Base-by-base conservation (phyloP, 2,329 filamentous ascomycete genomes). In the Phialemonium atrogriseum region DNA sequence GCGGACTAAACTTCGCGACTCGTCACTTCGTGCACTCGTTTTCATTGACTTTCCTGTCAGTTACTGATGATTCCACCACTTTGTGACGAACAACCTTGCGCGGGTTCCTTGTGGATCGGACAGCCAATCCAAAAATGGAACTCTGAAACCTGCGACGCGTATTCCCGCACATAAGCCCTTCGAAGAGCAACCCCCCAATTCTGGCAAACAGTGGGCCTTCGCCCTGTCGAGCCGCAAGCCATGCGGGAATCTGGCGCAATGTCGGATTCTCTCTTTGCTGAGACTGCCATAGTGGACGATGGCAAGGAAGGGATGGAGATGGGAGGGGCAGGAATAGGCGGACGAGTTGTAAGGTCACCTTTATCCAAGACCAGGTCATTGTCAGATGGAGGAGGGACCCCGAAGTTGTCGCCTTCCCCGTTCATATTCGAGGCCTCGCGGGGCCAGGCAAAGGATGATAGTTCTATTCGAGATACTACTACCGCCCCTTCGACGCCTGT, bases 401-500 rank as follows among this genome's bases (percentile, higher is more conserved):
- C 69, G 15, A 63, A 68, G 41, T 56, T 77, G 12, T 75, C 71
- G 5, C 67, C 75, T 4, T 76, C 77, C 22, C 72, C 77, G 24
- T 60, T 62, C 41, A 68, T 75, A 30, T 53, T 73, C 33, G 65
- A 70, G 33, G 63, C 70, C n/a, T 54, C 68, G 24, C 62, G 68
- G 11, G 60, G 66, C 28, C 65, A 67, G 13, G 79, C 73, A 36
- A 82, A 82, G 52, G 79, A 84, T 58, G 80, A 85, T 48, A 77
- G 66, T 48, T 64, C 64, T 33, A 60, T 81, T 35, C 55, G 60
- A 25, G 56, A 62, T 43, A 58, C 45, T 48, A 53, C 45, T 44
- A 49, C 39, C 53, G 47, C 41, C 20, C 80, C 81, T n/a, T 70
- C 71, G 28, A 93, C 85, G 7, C 84, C 86, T n/a, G 71, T 77